Percentiles rank a stretch among this genome's conserved stretches.
phyloP scores from a whole-genome alignment of 345 rosid genomes.

The Tarenaya hassleriana region DNA sequence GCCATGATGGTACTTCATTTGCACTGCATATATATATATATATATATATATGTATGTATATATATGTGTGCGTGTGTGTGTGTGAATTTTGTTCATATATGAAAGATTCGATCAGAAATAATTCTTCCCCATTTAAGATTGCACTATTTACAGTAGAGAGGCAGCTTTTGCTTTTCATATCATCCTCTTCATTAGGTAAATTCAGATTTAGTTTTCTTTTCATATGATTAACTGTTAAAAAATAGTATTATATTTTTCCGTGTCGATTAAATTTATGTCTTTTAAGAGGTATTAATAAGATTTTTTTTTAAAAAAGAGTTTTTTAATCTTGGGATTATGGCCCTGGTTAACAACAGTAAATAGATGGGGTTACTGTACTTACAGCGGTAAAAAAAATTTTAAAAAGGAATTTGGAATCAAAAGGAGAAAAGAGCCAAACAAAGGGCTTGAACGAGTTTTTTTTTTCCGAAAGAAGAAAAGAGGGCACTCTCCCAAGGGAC shows the following conservation, averaged over 20 bases:
- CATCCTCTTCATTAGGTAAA: background rate
- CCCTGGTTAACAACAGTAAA: no score
- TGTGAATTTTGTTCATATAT: slow-evolving; percentile 10
- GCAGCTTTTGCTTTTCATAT: slow-evolving; percentile 18
- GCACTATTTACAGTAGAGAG: slow-evolving; percentile 15
- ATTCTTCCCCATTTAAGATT: slow-evolving; percentile 3
- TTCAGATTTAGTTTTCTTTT: no score
- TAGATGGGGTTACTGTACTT: no score
- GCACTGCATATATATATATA: background rate
- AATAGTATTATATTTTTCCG: no score
- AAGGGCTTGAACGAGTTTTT: no score
- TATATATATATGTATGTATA: background rate
- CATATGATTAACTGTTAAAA: no score
- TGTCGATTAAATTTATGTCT: no score
- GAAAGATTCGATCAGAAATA: slow-evolving; percentile 6
- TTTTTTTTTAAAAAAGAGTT: no score
- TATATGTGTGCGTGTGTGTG: no score
- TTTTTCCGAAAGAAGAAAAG: slow-evolving; percentile 30
- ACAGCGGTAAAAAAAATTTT: background rate
- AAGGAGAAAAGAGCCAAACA: slow-evolving; percentile 11
- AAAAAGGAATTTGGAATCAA: slow-evolving; percentile 5
- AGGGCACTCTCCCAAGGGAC: slow-evolving; percentile 23
- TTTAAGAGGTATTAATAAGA: no score
- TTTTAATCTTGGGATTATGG: no score
- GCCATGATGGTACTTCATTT: no score